phyloP scores from a whole-genome alignment of 2,329 filamentous ascomycete genomes.

The Fusarium sterilihyphosum region DNA sequence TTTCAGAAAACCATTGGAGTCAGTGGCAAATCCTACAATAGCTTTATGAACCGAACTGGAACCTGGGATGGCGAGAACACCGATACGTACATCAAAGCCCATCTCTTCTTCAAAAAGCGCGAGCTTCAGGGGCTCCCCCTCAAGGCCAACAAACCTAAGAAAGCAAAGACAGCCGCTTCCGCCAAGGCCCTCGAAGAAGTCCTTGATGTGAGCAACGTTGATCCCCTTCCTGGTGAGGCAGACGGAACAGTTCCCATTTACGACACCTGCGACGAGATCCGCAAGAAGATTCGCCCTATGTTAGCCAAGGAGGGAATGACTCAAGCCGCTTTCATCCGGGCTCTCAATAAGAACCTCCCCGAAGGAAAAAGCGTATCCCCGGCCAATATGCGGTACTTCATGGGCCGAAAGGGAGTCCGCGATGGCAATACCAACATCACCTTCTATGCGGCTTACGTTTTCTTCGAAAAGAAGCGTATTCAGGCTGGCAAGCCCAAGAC shows the following conservation, averaged over 20 bases:
- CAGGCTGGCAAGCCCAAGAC: constrained; percentile 62
- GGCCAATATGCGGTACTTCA: constrained; percentile 59
- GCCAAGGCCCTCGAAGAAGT: constrained; percentile 36
- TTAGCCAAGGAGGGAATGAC: constrained; percentile 57
- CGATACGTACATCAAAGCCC: constrained; percentile 50
- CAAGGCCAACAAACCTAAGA: constrained; percentile 48
- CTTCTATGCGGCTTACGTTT: constrained; percentile 66
- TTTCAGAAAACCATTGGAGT: constrained; percentile 54
- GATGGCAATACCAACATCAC: constrained; percentile 59
- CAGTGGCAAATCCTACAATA: constrained; percentile 50
- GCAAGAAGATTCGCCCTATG: constrained; percentile 64
- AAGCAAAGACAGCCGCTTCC: constrained; percentile 38
- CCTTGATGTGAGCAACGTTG: constrained; percentile 54
- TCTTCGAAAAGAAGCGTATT: constrained; percentile 68
- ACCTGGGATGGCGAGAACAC: constrained; percentile 48
- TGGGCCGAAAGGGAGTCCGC: constrained; percentile 58
- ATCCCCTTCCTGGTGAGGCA: constrained; percentile 58
- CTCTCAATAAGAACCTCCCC: constrained; percentile 55
- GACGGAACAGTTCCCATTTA: constrained; percentile 58
- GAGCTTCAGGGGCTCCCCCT: constrained; percentile 58
- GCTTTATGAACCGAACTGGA: constrained; percentile 62
- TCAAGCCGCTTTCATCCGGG: constrained; percentile 61
- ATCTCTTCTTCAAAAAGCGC: constrained; percentile 60
- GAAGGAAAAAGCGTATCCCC: constrained; percentile 52
- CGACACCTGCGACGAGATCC: constrained; percentile 67